Evolutionary conservation across 306 rosid species (phyloP), one percentile per base, ranked within the genome.

Genomic region (Cicer judaicum): DNA sequence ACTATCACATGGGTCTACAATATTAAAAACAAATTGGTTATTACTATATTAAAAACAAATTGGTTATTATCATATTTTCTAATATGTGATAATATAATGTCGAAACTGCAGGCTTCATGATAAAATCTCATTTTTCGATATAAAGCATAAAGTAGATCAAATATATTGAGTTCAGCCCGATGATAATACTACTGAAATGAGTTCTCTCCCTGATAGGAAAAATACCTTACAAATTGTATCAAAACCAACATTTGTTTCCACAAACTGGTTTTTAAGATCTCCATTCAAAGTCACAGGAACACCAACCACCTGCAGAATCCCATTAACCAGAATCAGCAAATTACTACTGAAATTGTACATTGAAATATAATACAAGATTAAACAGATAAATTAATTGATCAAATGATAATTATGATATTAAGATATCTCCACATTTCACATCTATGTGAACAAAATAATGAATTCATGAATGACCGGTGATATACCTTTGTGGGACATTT

Each of bases 271-370:
- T 85, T 90, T 94, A 64, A 94, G 96, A 81, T 94, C 99, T 71
- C 99, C 99, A 65, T 94, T 92, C 88, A 92, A 87, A 38, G 99
- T 92, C 70, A 94, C 99, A 18, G 99, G 99, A 81, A 90, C 99
- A 15, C 99, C 99, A 81, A 94, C 96, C 81, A 94, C 97, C 99
- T 94, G 81, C 67, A 82, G 81, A 57, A 46, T 76, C 68, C 46
- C 55, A 80, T 64, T 43, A 44, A 68, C 15, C 73, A 46, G 5
- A 15, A 66, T 75, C 77, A 65, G 80, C 14, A 66, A 36, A 57
- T 41, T 29, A 15, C 15, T 40, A 16, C 6, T 73, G 47, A 34
- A 74, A 24, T 38, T 43, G 40, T 36, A 63, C 50, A 61, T 1
- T 46, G 18, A 65, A 62, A 62, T 18, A 73, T 6, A 18, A 36